Conservation (phyloP, 2,329 filamentous ascomycete species). For the Bipolaris bicolor region DNA sequence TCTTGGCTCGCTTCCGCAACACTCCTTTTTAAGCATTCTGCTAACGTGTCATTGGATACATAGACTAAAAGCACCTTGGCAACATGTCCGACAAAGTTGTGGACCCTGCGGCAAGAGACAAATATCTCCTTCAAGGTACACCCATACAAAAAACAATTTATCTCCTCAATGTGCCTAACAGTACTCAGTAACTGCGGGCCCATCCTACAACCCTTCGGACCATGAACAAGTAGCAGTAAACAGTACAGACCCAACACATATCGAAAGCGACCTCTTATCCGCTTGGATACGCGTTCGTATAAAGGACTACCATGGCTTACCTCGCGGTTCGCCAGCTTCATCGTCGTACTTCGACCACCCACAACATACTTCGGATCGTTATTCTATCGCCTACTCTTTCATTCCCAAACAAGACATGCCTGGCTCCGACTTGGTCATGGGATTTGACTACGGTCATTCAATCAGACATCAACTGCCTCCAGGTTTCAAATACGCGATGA, state of each 20-base stretch:
- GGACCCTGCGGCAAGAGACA: constrained; percentile 42
- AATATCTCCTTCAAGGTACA: constrained; percentile 45
- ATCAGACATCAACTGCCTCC: constrained; percentile 47
- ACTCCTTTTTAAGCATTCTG: neutral
- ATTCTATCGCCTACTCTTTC: constrained; percentile 48
- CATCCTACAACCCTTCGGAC: constrained; percentile 40
- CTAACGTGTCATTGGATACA: neutral
- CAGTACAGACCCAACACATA: constrained; percentile 25
- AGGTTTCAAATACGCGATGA: constrained; percentile 46
- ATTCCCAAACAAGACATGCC: constrained; percentile 42
- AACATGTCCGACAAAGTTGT: constrained; percentile 25
- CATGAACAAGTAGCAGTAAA: constrained; percentile 46
- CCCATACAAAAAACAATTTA: too few relatives aligned
- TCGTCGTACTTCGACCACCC: constrained; percentile 42
- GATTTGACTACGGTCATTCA: constrained; percentile 47
- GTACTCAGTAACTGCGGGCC: constrained; percentile 43
- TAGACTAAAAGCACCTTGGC: neutral
- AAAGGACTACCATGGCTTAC: constrained; percentile 47
- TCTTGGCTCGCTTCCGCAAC: neutral
- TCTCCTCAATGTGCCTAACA: neutral
- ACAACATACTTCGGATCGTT: constrained; percentile 42
- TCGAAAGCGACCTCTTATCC: constrained; percentile 40
- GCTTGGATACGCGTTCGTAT: constrained; percentile 45
- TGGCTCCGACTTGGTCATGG: constrained; percentile 42
- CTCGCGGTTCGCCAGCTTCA: constrained; percentile 34